These are phyloP conservation scores for Capsicum rhomboideum DNA, from an alignment of 257 asterid species.

Conservation along the genomic window DNA sequence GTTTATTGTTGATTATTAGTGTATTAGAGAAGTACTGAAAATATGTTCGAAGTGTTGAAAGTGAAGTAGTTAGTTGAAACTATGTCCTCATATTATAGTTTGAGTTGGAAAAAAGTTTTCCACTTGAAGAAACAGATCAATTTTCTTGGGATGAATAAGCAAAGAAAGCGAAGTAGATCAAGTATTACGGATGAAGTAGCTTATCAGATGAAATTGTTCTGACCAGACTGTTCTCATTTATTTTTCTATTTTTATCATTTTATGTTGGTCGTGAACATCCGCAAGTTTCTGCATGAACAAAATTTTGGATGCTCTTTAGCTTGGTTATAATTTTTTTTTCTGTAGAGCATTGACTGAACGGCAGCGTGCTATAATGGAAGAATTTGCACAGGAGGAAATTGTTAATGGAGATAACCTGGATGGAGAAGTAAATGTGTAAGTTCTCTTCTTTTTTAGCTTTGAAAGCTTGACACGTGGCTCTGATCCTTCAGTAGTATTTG, in stretches of 20 bases:
- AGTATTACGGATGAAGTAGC: not conserved
- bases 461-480: not conserved
- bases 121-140: not conserved
- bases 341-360: constrained; percentile 53
- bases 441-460: not conserved
- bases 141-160: not conserved
- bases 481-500: not conserved
- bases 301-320: not conserved
- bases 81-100: not conserved
- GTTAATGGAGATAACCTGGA: constrained; percentile 25
- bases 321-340: not conserved
- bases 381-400: constrained; percentile 67
- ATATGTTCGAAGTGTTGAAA: not conserved
- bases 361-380: constrained; percentile 78
- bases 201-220: not conserved
- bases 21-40: not conserved
- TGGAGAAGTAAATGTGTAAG: constrained; percentile 57
- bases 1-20: not conserved
- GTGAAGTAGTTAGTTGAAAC: not conserved
- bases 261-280: not conserved
- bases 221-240: not conserved
- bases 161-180: not conserved
- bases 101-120: not conserved
- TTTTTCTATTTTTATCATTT: not conserved
- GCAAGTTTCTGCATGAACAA: not conserved